Evolutionary conservation across 2,329 filamentous ascomycete genomes (phyloP), one percentile per base, ranked within the genome.

Genomic region (Botrytis galanthina): DNA sequence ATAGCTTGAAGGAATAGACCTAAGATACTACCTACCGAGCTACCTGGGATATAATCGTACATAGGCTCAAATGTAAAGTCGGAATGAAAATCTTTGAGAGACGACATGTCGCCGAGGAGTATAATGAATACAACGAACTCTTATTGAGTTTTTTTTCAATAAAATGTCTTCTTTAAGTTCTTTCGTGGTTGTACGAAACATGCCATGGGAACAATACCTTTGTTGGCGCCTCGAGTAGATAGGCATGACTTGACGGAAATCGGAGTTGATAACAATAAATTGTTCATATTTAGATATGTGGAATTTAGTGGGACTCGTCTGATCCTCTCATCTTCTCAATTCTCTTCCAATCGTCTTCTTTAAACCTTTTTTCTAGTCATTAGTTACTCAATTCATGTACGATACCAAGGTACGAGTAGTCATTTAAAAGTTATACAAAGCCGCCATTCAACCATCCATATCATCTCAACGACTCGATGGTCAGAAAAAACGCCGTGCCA

Each of bases 401-500:
- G 35, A 32, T 32, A 59, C 57, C 29, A 35, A 60, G 18, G 32
- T 61, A 35, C 35, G 35, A 35, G 22, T 39, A 62, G 60, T 39
- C 35, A 39, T 9, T 59, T 4, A 8, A 16, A 39, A 62, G 61
- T 44, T 29, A 63, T 39, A 42, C 61, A 63, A 63, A 16, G 26
- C 37, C 37, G 37, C 26, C 60, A 42, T 51, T 35, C 44, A 54
- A 9, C 46, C 46, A 54, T 67, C 46, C 44, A 67, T 18, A 37
- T 51, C 44, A 29, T 51, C 63, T 67, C 64, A 66, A 37, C 44
- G 32, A 51, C 44, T 67, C 63, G 44, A 67, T 51, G 48, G 44
- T 51, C 20, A 14, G 16, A 39, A 37, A 66, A 67, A n/a, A 67
- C 22, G 63, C 44, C 63, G 63, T 67, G 63, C 64, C 64, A 67